A percentile compares a stretch with the other conserved stretches of the same genome.
Evolutionary conservation across 1,284 basidiomycete species (phyloP).

Genomic region (Mycocalia duriaeana): DNA sequence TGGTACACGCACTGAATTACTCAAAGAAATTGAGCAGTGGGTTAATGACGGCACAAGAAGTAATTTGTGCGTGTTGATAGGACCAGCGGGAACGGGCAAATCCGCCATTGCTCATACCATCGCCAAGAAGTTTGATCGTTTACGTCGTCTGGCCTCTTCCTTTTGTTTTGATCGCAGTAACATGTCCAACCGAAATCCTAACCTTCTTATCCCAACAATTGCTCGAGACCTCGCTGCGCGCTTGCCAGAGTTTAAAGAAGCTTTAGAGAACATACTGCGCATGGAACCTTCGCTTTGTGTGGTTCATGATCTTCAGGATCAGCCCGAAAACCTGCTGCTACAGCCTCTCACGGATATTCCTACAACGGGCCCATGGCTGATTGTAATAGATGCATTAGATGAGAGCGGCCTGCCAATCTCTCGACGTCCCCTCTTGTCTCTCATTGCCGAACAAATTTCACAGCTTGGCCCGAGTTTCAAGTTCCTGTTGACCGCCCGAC

Average conservation of each 20-base stretch:
- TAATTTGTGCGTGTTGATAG: conserved; percentile 8
- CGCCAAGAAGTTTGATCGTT: conserved; percentile 6
- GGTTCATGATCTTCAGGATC: background rate
- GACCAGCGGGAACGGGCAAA: conserved; percentile 10
- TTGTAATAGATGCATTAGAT: conserved; percentile 28
- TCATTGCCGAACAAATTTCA: conserved; percentile 7
- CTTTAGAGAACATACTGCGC: conserved; percentile 8
- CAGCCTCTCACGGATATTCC: background rate
- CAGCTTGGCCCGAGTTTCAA: conserved; percentile 20
- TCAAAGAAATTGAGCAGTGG: conserved; percentile 13
- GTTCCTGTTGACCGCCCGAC: conserved; percentile 20
- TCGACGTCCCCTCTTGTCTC: conserved; percentile 11
- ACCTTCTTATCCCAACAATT: conserved; percentile 6
- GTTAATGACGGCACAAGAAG: conserved; percentile 1
- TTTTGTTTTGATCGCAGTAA: conserved; percentile 9
- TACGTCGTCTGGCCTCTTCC: conserved; percentile 8
- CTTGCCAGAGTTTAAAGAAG: conserved; percentile 8
- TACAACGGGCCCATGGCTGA: conserved; percentile 21
- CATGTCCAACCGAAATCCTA: background rate
- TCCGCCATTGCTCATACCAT: conserved; percentile 10
- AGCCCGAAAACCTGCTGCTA: conserved; percentile 4
- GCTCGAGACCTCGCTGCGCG: conserved; percentile 15
- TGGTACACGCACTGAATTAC: conserved; percentile 11
- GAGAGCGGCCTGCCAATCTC: conserved; percentile 20
- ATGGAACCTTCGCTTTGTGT: conserved; percentile 4